These are phyloP conservation scores for Daphne laureola DNA, from an alignment of 441 rosid genomes.

Conservation along the genomic window DNA sequence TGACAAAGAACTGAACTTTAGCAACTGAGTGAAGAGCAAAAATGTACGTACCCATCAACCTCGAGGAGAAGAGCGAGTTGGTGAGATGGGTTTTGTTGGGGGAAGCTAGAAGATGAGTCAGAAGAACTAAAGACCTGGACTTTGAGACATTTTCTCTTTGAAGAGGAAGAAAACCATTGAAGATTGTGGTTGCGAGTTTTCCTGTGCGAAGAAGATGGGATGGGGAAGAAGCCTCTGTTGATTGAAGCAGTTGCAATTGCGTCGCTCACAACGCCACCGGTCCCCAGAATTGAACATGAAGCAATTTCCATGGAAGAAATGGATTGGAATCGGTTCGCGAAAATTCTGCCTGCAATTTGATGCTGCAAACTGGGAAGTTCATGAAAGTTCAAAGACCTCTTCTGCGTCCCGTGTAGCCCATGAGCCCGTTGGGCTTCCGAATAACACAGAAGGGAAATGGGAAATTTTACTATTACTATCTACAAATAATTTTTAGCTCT, in stretches of 20 bases:
- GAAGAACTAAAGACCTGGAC: conserved; percentile 27
- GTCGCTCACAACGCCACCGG: conserved; percentile 22
- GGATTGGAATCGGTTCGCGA: neutral
- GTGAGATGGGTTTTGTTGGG: conserved; percentile 30
- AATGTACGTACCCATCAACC: conserved; percentile 63
- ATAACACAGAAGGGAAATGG: no score
- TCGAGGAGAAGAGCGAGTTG: conserved; percentile 74
- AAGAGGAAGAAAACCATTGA: conserved; percentile 21
- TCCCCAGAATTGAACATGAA: conserved; percentile 36
- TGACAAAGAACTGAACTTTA: no score
- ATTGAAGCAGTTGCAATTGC: conserved; percentile 8
- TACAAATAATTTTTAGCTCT: no score
- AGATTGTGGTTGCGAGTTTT: conserved; percentile 9
- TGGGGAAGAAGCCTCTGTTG: conserved; percentile 13
- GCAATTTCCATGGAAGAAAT: conserved; percentile 47
- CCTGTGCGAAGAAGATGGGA: conserved; percentile 12
- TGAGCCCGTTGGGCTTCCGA: no score
- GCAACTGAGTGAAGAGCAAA: neutral
- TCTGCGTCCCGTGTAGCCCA: no score
- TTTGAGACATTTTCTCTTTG: conserved; percentile 25
- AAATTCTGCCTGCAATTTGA: no score
- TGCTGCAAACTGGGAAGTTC: no score
- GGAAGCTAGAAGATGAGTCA: conserved; percentile 28
- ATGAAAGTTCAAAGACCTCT: no score
- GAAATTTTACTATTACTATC: no score